Evolutionary conservation across 345 rosid species (phyloP), one percentile per base, ranked within the genome.

Genomic region (Salix viminalis): DNA sequence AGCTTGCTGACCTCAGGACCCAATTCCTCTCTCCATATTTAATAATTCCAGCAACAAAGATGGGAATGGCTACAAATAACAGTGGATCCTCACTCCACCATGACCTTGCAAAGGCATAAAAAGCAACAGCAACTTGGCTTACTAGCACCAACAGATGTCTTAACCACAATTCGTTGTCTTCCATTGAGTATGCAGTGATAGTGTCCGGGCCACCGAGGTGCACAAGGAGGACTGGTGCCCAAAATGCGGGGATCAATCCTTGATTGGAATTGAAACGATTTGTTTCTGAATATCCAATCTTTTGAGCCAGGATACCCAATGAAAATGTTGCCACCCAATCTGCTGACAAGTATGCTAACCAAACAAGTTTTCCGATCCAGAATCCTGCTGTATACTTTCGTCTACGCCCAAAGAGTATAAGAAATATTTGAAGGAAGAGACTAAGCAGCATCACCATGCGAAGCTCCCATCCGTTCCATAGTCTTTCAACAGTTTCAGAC

Each of bases 21-120:
- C 77, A 80, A 12, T 79, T 84, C 76, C 89, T 87, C 73, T 89
- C 90, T 5, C 76, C 84, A 13, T 82, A 87, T 83, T 87, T 89
- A 79, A 84, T 77, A 6, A 67, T 23, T 1, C 86, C 89, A 11
- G 81, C 7, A 65, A 79, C 61, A n/a, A 85, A 75, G n/a, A 69
- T 1, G 78, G 75, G 75, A 13, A 67, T 19, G 37, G 83, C 75
- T 0, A 83, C 12, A 41, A 79, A 24, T 14, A 75, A 72, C 6
- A 87, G 65, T 1, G 30, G 32, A 2, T 14, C 42, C 8, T 69
- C 28, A 1, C 2, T 69, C 79, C 85, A 79, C 0, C 56, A 50
- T 50, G 80, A 70, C 41, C 50, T 66, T 0, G 78, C 9, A 39
- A 82, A 72, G 46, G 81, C 76, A 61, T 83, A 82, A 24, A 74